A percentile compares a stretch with the other conserved stretches of the same genome.
phyloP scores from a whole-genome alignment of 257 asterid genomes.

The Solanum lycopersicoides region DNA sequence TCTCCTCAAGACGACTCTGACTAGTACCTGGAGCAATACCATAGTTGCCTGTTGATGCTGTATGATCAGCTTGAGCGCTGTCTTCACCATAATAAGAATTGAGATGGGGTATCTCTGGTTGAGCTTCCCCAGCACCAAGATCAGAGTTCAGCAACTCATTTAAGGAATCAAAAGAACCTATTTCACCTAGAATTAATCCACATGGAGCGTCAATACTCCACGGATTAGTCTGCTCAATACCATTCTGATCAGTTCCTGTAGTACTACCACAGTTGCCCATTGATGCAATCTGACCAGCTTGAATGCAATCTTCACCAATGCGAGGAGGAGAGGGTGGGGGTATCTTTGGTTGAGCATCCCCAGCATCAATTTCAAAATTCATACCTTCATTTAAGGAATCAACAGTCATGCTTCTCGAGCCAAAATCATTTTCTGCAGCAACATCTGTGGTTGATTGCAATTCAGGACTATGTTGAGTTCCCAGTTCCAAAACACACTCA shows the following conservation, averaged over 20 bases:
- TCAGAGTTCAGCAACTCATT: constrained; percentile 14
- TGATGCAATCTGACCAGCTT: constrained; percentile 15
- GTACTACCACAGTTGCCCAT: constrained; percentile 13
- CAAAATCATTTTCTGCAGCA: neutral
- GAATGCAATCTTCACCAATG: constrained; percentile 15
- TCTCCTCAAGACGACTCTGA: constrained; percentile 23
- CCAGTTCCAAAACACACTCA: constrained; percentile 30
- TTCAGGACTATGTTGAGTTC: constrained; percentile 22
- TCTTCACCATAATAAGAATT: constrained; percentile 23
- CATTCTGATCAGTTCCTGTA: constrained; percentile 18
- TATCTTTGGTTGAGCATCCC: constrained; percentile 10
- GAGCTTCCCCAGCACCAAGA: constrained; percentile 16
- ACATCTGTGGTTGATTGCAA: constrained; percentile 7
- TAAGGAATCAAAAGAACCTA: constrained; percentile 20
- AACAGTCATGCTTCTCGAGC: constrained; percentile 1
- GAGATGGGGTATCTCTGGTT: constrained; percentile 11
- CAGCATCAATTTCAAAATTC: constrained; percentile 19
- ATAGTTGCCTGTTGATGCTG: constrained; percentile 14
- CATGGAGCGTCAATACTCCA: constrained; percentile 28
- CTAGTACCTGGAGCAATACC: constrained; percentile 12
- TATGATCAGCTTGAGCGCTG: constrained; percentile 13
- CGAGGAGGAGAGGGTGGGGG: constrained; percentile 19
- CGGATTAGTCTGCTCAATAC: constrained; percentile 17
- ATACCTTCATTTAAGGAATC: constrained; percentile 12
- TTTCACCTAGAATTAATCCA: constrained; percentile 26